Base-by-base conservation (phyloP, 306 rosid species). In the Prunus fruticosa region DNA sequence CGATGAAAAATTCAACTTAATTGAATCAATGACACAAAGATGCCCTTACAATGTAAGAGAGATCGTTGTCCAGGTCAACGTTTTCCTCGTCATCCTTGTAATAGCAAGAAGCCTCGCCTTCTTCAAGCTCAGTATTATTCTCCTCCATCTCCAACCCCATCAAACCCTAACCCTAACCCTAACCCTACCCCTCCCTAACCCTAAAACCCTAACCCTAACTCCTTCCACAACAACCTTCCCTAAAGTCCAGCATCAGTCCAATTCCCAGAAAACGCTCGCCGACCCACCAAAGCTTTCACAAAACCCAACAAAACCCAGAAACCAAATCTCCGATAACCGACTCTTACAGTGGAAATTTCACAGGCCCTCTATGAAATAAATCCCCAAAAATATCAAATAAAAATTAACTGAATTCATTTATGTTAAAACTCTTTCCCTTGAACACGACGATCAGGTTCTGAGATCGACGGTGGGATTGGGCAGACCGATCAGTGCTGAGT, bases 21-120 rank as follows among this genome's bases (percentile, higher is more conserved):
- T 60, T 62, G 78, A 79, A 75, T 46, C 32, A 67, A 41, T 53
- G 18, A 67, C 76, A 69, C 57, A 83, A 74, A 80, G 46, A 78
- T 66, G 34, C 78, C 89, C 96, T 93, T 91, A 93, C 98, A 85
- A 93, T 75, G 91, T 90, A 85, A 71, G 91, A 84, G 81, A 88
- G 84, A 79, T 86, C 79, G 71, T 71, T 64, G 73, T 93, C 93
- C 80, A 82, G 87, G 82, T 88, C 83, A 86, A 71, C 57, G 70
- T 62, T 79, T 77, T 45, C 78, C 71, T 78, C 89, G 78, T 86
- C 87, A 32, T 84, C 89, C 77, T 82, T 80, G 85, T 67, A 73
- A 88, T 75, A 82, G 86, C 81, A 57, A 83, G 97, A 58, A 77
- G 97, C 89, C 81, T 91, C 93, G 77, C 93, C 96, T 84, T 93